phyloP scores from a whole-genome alignment of 2,329 filamentous ascomycete genomes.

The Stagonosporopsis tanaceti region DNA sequence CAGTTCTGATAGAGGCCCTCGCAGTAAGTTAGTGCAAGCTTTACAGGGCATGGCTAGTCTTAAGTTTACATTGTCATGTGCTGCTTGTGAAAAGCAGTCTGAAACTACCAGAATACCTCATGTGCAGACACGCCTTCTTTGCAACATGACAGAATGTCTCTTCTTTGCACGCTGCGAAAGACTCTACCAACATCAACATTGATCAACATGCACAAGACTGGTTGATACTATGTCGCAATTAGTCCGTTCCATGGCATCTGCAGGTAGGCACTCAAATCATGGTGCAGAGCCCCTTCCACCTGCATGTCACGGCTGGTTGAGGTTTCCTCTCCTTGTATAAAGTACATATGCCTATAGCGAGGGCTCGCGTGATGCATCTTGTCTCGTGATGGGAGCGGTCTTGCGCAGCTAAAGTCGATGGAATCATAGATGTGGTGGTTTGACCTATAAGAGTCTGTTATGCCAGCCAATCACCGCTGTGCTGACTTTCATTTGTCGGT shows the following conservation, averaged over 20 bases:
- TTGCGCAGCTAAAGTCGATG: conserved; percentile 14
- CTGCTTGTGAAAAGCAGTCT: not conserved
- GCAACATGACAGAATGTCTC: not conserved
- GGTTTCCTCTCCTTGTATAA: not conserved
- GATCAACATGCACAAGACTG: not conserved
- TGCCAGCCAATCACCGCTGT: conserved; percentile 8
- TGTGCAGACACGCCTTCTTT: not conserved
- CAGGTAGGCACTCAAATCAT: not conserved
- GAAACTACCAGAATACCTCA: not conserved
- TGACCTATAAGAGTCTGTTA: not conserved
- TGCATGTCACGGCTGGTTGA: not conserved
- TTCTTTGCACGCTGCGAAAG: not conserved
- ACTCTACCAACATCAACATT: not conserved
- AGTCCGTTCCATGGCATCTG: conserved; percentile 3
- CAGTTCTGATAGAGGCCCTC: not conserved
- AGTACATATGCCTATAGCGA: not conserved
- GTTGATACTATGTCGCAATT: not conserved
- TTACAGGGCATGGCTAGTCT: not conserved
- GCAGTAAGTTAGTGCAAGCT: not conserved
- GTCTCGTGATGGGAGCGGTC: not conserved
- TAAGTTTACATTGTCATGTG: not conserved
- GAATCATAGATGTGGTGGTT: conserved; percentile 6
- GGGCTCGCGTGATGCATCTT: not conserved
- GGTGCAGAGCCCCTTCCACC: not conserved
- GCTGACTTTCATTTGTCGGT: conserved; percentile 4